A percentile compares a stretch with the other conserved stretches of the same genome.
Conservation (phyloP, 768 basidiomycete genomes). For the Neoboletus brunneissimus region DNA sequence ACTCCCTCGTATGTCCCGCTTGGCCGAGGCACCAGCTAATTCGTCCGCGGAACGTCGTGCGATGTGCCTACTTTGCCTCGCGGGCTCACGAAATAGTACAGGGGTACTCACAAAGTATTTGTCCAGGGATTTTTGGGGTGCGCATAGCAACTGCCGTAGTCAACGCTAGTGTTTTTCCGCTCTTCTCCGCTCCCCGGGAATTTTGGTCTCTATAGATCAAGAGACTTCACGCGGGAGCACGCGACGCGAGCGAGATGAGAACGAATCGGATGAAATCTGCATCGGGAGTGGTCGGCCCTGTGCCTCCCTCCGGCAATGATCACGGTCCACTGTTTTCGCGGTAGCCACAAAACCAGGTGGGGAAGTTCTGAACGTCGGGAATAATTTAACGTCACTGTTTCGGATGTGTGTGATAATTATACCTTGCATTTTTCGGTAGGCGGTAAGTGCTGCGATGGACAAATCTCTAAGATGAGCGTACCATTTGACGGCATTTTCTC, state of each 20-base stretch:
- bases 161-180: background rate
- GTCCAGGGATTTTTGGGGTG: background rate
- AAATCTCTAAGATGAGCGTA: background rate
- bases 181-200: background rate
- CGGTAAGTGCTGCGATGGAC: background rate
- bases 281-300: background rate
- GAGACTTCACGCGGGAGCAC: background rate
- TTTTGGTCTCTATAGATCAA: background rate
- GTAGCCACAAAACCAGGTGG: background rate
- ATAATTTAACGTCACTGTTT: background rate
- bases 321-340: background rate
- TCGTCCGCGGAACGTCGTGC: constrained; percentile 2
- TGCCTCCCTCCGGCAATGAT: background rate
- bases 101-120: background rate
- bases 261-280: background rate
- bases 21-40: background rate
- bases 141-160: background rate
- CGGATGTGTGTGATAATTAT: background rate
- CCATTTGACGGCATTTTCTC: background rate
- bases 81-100: background rate
- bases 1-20: background rate
- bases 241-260: background rate
- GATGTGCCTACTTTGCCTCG: background rate
- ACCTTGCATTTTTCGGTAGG: background rate
- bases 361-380: background rate